Evolutionary conservation across 2,329 filamentous ascomycete species (phyloP).

Genomic region (Eurotiales sp.): DNA sequence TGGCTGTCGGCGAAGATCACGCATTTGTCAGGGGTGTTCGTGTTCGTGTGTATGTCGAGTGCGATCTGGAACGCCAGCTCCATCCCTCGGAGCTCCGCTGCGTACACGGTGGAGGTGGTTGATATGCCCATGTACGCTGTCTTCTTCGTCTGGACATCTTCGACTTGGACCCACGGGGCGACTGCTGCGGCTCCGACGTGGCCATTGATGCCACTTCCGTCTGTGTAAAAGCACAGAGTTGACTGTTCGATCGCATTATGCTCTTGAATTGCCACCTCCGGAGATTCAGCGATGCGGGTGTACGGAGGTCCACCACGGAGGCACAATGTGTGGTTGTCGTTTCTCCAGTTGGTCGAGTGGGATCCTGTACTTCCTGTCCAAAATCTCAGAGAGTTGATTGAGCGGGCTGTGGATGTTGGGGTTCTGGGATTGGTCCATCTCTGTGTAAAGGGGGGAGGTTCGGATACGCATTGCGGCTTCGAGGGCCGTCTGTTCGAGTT

Average conservation of each 20-base stretch:
- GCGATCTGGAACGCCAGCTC: conserved; percentile 19
- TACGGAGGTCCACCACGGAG: conserved; percentile 6
- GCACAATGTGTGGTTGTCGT: background rate
- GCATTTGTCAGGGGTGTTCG: background rate
- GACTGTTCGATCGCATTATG: conserved; percentile 16
- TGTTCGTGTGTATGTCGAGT: background rate
- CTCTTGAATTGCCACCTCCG: conserved; percentile 13
- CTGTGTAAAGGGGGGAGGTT: conserved; percentile 12
- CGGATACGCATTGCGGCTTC: background rate
- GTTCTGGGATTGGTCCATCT: conserved; percentile 20
- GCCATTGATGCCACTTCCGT: conserved; percentile 23
- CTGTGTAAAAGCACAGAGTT: conserved; percentile 19
- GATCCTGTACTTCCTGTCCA: conserved; percentile 20
- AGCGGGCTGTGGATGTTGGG: conserved; percentile 16
- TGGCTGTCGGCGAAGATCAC: conserved; percentile 30
- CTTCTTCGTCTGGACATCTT: background rate
- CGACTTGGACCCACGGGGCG: conserved; percentile 17
- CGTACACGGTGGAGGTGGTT: conserved; percentile 26
- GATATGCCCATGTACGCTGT: conserved; percentile 16
- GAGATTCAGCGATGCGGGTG: background rate
- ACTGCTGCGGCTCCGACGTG: conserved; percentile 26
- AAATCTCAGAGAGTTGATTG: background rate
- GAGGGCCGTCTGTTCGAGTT: background rate
- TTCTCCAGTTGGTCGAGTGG: conserved; percentile 10
- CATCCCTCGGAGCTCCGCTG: conserved; percentile 26